Evolutionary conservation across 2,329 filamentous ascomycete genomes (phyloP), one percentile per base, ranked within the genome.

Genomic region (Ceratocystis papillata): DNA sequence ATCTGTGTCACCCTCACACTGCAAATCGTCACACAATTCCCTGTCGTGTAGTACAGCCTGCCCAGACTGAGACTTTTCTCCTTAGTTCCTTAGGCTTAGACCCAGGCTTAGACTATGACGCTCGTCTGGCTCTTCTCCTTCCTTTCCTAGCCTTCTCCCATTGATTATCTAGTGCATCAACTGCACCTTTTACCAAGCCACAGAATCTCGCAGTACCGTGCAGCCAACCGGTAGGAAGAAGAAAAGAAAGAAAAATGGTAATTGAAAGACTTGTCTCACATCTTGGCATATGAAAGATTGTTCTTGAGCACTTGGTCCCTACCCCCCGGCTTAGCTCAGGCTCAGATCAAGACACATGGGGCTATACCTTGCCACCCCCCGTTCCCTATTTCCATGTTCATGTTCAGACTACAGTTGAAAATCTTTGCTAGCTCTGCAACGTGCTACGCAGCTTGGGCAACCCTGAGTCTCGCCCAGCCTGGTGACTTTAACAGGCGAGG

Each of bases 71-170:
- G 53, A 59, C 53, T 12, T 30, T 30, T 6, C 28, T 33, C 53
- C 53, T 37, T 37, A 12, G 33, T 37, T 37, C 33, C 33, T 37
- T 37, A 7, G 46, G 46, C 46, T 22, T 33, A 59, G 28, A 33
- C 53, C 33, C 53, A 59, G 53, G 25, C 53, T 37, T 59, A 33
- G 28, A 59, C 53, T 30, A 59, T 59, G 53, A 33, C 53, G 25
- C 25, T 59, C 53, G 53, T 33, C 53, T 37, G 12, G 3, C n/a
- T 33, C 15, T 25, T 59, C 25, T n/a, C 15, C 10, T 28, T 25
- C 20, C 12, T 53, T 53, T 25, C 25, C 48, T 53, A 37, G 33
- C 28, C 25, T 37, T 59, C 25, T 59, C 30, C 28, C 5, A 59
- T 20, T n/a, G 10, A 6, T 37, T 33, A 33, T 33, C 53, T 33